Evolutionary conservation across 1,284 basidiomycete genomes (phyloP).

Genomic region (Pholiota adiposa): DNA sequence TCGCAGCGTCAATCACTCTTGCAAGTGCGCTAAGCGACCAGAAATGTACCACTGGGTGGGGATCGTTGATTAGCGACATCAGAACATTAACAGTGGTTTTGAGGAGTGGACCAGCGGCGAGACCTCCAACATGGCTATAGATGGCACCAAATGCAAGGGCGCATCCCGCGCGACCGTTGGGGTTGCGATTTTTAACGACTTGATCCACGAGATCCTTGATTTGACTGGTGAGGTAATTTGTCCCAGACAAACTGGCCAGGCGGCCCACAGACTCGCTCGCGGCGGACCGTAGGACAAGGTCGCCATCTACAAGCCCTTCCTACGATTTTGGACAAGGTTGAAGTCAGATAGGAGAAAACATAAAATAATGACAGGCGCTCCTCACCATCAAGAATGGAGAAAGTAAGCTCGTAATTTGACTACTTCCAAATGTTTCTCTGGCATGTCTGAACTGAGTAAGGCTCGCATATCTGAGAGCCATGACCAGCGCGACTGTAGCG

Average conservation of each 20-base stretch:
- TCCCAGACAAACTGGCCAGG: slow-evolving; percentile 84
- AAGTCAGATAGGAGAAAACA: no score
- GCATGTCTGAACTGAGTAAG: slow-evolving; percentile 56
- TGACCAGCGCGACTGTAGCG: slow-evolving; percentile 77
- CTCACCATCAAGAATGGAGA: slow-evolving; percentile 80
- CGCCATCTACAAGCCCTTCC: slow-evolving; percentile 85
- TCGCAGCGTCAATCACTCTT: slow-evolving; percentile 90
- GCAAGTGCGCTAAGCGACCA: slow-evolving; percentile 89
- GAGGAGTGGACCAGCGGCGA: slow-evolving; percentile 91
- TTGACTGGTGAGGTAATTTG: slow-evolving; percentile 84
- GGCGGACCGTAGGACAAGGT: slow-evolving; percentile 75
- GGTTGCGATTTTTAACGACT: slow-evolving; percentile 96
- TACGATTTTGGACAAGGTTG: slow-evolving; percentile 32
- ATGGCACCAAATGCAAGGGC: slow-evolving; percentile 94
- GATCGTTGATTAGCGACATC: slow-evolving; percentile 95
- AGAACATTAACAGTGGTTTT: slow-evolving; percentile 97
- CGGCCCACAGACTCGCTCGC: slow-evolving; percentile 94
- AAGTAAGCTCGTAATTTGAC: slow-evolving; percentile 71
- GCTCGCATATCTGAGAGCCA: slow-evolving; percentile 72
- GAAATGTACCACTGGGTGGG: slow-evolving; percentile 96
- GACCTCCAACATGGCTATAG: slow-evolving; percentile 90
- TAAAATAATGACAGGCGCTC: no score
- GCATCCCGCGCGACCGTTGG: slow-evolving; percentile 92
- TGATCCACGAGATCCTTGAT: slow-evolving; percentile 94
- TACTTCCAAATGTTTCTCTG: slow-evolving; percentile 71